Conservation (phyloP, 192 early-diverging fungal genomes). For the Fimicolochytrium jonesii region DNA sequence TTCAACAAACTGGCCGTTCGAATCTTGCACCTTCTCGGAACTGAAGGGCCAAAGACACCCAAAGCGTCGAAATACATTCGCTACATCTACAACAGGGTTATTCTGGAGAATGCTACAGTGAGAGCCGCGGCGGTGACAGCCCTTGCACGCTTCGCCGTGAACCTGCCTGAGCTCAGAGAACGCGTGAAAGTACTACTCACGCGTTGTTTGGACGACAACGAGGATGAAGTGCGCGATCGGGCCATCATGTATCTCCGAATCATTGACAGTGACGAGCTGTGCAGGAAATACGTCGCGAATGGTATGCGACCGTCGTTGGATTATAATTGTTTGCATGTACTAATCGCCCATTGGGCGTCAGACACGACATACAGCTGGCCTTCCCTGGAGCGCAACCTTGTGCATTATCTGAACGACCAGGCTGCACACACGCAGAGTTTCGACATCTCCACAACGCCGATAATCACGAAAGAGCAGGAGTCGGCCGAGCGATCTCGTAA, state of each 20-base stretch:
- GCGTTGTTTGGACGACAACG: slow-evolving; percentile 91
- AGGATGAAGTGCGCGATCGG: slow-evolving; percentile 98
- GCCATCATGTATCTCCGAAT: slow-evolving; percentile 84
- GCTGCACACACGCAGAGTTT: slow-evolving; percentile 61
- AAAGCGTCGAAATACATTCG: slow-evolving; percentile 93
- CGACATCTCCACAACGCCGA: slow-evolving; percentile 72
- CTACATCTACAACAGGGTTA: slow-evolving; percentile 99
- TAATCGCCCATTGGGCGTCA: slow-evolving; percentile 18
- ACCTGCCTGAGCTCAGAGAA: slow-evolving; percentile 68
- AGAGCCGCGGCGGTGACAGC: slow-evolving; percentile 95
- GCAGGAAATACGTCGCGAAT: slow-evolving; percentile 73
- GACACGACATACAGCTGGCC: slow-evolving; percentile 83
- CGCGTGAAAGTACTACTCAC: slow-evolving; percentile 72
- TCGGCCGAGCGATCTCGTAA: slow-evolving; percentile 69
- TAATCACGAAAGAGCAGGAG: slow-evolving; percentile 82
- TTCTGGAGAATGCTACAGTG: slow-evolving; percentile 94
- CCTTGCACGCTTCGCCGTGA: slow-evolving; percentile 87
- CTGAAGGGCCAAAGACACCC: slow-evolving; percentile 88
- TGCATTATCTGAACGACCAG: slow-evolving; percentile 75
- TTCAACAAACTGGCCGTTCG: slow-evolving; percentile 98
- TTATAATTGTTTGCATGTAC: no score
- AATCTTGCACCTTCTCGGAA: slow-evolving; percentile 89
- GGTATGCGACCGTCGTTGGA: slow-evolving; percentile 41
- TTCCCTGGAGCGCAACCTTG: slow-evolving; percentile 80
- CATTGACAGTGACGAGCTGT: slow-evolving; percentile 59